phyloP scores from a whole-genome alignment of 495 filamentous ascomycete species.

The Neurospora discreta region DNA sequence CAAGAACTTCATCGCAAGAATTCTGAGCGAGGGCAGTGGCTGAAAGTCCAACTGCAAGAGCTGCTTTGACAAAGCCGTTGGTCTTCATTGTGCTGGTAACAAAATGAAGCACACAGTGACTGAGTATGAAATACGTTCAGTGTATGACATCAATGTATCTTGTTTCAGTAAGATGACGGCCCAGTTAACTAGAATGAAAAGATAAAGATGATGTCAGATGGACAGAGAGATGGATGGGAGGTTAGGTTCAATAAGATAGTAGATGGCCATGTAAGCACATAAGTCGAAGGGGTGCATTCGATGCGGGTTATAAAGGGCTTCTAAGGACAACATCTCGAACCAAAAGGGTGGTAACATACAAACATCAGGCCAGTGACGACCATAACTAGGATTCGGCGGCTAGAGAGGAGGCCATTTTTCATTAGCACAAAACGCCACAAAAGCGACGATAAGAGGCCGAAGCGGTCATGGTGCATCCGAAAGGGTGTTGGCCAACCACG shows the following conservation, averaged over 20 bases:
- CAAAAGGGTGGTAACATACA: neutral
- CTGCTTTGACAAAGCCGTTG: constrained; percentile 2
- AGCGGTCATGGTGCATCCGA: neutral
- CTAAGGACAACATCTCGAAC: constrained; percentile 7
- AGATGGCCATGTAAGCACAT: neutral
- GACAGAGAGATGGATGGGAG: neutral
- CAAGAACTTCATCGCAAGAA: constrained; percentile 21
- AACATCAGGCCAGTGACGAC: neutral
- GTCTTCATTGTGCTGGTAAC: constrained; percentile 7
- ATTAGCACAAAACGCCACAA: neutral
- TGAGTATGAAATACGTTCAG: neutral
- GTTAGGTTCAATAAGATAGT: neutral
- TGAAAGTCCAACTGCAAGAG: constrained; percentile 9
- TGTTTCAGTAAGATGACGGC: neutral
- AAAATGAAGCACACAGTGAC: neutral
- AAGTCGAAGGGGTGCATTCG: neutral
- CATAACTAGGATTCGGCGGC: neutral
- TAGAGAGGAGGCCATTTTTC: neutral
- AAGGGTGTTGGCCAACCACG: neutral
- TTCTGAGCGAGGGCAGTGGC: constrained; percentile 7
- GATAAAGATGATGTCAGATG: neutral
- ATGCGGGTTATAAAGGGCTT: neutral
- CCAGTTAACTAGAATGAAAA: neutral
- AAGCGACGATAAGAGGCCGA: neutral
- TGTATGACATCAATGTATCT: neutral